A percentile compares a stretch with the other conserved stretches of the same genome.
Evolutionary conservation across 306 rosid genomes (phyloP).

Genomic region (Psophocarpus tetragonolobus): DNA sequence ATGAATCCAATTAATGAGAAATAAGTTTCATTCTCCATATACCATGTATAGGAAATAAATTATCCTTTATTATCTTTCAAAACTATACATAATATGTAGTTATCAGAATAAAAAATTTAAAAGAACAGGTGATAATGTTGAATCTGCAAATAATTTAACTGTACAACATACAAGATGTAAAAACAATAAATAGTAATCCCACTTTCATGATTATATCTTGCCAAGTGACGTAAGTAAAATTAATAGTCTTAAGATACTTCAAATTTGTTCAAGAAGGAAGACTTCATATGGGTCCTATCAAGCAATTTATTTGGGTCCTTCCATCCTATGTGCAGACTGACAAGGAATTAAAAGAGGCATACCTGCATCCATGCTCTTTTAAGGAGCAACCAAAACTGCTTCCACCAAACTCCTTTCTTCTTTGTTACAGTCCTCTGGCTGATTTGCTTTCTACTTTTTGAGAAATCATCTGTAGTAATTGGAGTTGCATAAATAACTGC

Average conservation of each 20-base stretch:
- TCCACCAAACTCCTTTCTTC: conserved; percentile 89
- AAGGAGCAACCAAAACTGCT: conserved; percentile 82
- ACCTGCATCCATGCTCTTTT: conserved; percentile 99
- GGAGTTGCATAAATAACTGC: conserved; percentile 72
- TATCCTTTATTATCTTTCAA: conserved; percentile 15
- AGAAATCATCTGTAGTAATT: conserved; percentile 51
- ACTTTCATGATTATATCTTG: conserved; percentile 4
- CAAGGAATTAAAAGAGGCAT: conserved; percentile 6
- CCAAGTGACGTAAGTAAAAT: conserved; percentile 20
- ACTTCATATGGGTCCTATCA: conserved; percentile 1
- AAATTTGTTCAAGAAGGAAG: conserved; percentile 8
- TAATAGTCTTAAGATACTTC: conserved; percentile 6
- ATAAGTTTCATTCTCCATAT: conserved; percentile 27
- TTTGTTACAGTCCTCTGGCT: conserved; percentile 45
- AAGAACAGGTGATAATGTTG: conserved; percentile 3
- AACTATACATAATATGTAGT: conserved; percentile 1
- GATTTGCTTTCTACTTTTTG: conserved; percentile 40
- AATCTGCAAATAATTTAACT: not conserved
- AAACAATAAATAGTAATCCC: conserved; percentile 9
- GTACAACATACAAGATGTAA: conserved; percentile 5
- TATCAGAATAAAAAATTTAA: conserved; percentile 13
- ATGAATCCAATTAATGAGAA: conserved; percentile 37
- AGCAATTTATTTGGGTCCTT: conserved; percentile 25
- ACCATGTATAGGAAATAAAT: conserved; percentile 5
- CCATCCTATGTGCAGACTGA: conserved; percentile 7